Base-by-base conservation (phyloP, 2,329 filamentous ascomycete genomes). In the Pseudofabraea citricarpa region DNA sequence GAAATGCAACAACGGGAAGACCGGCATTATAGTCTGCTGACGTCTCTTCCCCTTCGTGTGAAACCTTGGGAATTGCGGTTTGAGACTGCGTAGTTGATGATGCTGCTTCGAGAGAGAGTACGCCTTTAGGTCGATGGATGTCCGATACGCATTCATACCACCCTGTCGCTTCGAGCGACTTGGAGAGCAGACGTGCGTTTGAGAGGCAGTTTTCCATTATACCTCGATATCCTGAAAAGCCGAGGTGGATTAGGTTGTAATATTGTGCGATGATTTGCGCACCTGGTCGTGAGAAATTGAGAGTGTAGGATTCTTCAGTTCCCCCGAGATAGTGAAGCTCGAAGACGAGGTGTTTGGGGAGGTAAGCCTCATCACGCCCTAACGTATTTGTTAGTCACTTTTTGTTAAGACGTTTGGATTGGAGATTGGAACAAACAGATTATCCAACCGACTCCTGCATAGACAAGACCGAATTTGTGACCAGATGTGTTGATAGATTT, bases 201-300 rank as follows among this genome's bases (percentile, higher is more conserved):
- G 72, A 61, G 27, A 87, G 65, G 38, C 77, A 78, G 56, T 83
- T 85, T 57, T 85, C 81, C 76, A 81, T 85, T 47, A 83, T 73
- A 26, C 68, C 65, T 9, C 71, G 72, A 62, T 83, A 88, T 8
- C 83, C 84, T 2, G 68, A 66, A 60, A 79, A 82, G 2, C 84
- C 84, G 0, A 87, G 72, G 50, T 85, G 82, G 47, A 87, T 80
- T 10, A 87, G 67, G 53, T 87, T 86, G 64, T 79, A 87, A 62
- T 87, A 87, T 57, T 87, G 84, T 0, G 74, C 81, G 47, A 87
- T 79, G 44, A 87, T 70, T 48, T 87, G 83, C 0, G 79, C 77
- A 3, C 82, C 83, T 0, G 83, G 82, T 1, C 83, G 75, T 1
- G 81, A 85, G 66, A 87, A 87, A 64, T 87, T 87, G 16, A 87